Percentiles rank a stretch among this genome's conserved stretches.
Evolutionary conservation across 805 yeast species (phyloP).

Genomic region (Starmerella vaccinii): DNA sequence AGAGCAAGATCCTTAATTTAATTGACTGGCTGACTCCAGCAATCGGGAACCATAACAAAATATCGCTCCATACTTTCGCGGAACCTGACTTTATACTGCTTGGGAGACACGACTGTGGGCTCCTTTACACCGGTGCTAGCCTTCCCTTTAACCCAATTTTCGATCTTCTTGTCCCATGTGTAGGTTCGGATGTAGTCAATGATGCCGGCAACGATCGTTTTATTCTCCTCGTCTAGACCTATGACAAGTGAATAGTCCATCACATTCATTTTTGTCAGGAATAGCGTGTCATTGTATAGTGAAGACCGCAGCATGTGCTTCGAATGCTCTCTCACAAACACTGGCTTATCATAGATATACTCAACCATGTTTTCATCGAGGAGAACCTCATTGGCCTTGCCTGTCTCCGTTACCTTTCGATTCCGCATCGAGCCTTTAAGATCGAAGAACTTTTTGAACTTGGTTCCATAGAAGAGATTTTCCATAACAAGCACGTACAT

Average conservation of each 20-base stretch:
- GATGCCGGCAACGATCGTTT: conserved; percentile 78
- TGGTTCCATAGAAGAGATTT: conserved; percentile 75
- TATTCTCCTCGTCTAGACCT: conserved; percentile 62
- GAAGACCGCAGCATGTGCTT: conserved; percentile 79
- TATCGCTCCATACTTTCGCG: conserved; percentile 97
- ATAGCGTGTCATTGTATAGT: conserved; percentile 87
- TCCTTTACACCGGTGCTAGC: conserved; percentile 82
- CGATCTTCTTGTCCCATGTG: conserved; percentile 97
- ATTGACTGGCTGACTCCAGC: conserved; percentile 28
- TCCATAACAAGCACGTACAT: conserved; percentile 95
- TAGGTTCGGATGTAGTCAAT: conserved; percentile 89
- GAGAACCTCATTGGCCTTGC: conserved; percentile 85
- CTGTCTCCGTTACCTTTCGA: conserved; percentile 93
- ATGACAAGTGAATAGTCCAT: conserved; percentile 96
- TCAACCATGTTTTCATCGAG: conserved; percentile 98
- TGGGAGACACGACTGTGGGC: conserved; percentile 95
- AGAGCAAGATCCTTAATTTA: too few relatives aligned
- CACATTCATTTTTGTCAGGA: conserved; percentile 91
- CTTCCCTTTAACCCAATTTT: conserved; percentile 96
- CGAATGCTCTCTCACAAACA: conserved; percentile 85
- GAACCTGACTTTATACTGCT: conserved; percentile 86
- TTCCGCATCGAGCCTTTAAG: conserved; percentile 97
- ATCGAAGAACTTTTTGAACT: conserved; percentile 80
- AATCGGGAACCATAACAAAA: conserved; percentile 85
- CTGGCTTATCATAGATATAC: conserved; percentile 89